A percentile compares a stretch with the other conserved stretches of the same genome.
These are phyloP conservation scores for Yamadazyma akitaensis DNA, from an alignment of 805 yeast genomes.

Conservation along the genomic window DNA sequence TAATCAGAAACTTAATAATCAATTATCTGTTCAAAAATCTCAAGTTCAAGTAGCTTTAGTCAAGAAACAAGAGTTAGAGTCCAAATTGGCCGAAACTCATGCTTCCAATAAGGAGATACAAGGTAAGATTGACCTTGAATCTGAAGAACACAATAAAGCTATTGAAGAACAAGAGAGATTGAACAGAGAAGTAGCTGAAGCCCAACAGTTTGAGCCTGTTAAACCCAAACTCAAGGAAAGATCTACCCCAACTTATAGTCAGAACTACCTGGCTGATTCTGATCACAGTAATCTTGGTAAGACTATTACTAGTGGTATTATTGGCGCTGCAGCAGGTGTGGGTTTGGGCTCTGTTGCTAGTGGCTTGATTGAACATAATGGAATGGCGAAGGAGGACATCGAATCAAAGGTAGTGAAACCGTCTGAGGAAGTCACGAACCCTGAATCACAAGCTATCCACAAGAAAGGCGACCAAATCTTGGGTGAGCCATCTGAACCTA, in stretches of 20 bases:
- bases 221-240: conserved; percentile 4
- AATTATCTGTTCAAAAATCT: conserved; percentile 61
- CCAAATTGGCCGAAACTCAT: conserved; percentile 25
- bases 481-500: not conserved
- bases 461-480: not conserved
- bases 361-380: not conserved
- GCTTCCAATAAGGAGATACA: conserved; percentile 20
- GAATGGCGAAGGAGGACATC: not conserved
- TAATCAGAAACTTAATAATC: conserved; percentile 58
- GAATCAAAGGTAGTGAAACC: not conserved
- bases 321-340: conserved; percentile 20
- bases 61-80: conserved; percentile 38
- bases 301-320: conserved; percentile 16
- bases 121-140: conserved; percentile 19
- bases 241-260: not conserved
- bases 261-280: not conserved
- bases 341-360: conserved; percentile 17
- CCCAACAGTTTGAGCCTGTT: conserved; percentile 16
- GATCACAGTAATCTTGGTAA: conserved; percentile 1
- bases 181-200: conserved; percentile 9
- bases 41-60: conserved; percentile 66
- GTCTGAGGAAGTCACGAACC: no score
- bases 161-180: conserved; percentile 16
- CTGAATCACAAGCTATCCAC: no score
- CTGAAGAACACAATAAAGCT: conserved; percentile 15